Base-by-base conservation (phyloP, 148 eudicot species). In the Camellia granthamiana region DNA sequence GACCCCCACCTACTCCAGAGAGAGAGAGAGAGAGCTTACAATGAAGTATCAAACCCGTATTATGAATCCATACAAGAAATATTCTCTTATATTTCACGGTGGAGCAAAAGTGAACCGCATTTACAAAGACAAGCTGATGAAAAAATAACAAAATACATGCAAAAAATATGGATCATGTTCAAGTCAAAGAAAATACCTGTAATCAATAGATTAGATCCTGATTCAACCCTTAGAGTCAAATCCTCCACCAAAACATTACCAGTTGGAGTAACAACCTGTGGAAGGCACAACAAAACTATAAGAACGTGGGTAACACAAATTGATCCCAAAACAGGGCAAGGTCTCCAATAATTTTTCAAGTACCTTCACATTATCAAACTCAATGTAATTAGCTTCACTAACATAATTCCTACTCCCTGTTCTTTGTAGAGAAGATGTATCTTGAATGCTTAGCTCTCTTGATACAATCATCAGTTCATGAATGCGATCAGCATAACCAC, bases 401-500 rank as follows among this genome's bases (percentile, higher is more conserved):
- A 97, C 92, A 84, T 91, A 94, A 83, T 89, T 97, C 82, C 83
- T 88, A 79, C 84, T 89, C 88, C 94, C 95, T 79, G 84, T 93
- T 87, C 86, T 85, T 77, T 77, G 92, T 52, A 87, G 83, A 79
- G 89, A 90, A 78, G 92, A 87, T 65, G 80, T 58, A 81, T 92
- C 98, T 55, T 82, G 91, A 75, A 59, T 71, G 74, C 93, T 87
- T 81, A 97, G 85, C 81, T 96, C 99, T 77, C 93, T 87, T 69
- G 99, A 92, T 79, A 93, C 84, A 47, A 84, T 83, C 91, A 96
- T 85, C 81, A 96, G 88, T 83, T 97, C 99, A 81, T 97, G 99
- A 61, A 97, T 97, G 55, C 99, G 95, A 83, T 92, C 99, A 8
- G 99, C 99, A 84, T 94, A 97, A 69, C 99, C 99, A 87, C 99